Conservation (phyloP, 2,329 filamentous ascomycete genomes). For the Aspergillus sp. region DNA sequence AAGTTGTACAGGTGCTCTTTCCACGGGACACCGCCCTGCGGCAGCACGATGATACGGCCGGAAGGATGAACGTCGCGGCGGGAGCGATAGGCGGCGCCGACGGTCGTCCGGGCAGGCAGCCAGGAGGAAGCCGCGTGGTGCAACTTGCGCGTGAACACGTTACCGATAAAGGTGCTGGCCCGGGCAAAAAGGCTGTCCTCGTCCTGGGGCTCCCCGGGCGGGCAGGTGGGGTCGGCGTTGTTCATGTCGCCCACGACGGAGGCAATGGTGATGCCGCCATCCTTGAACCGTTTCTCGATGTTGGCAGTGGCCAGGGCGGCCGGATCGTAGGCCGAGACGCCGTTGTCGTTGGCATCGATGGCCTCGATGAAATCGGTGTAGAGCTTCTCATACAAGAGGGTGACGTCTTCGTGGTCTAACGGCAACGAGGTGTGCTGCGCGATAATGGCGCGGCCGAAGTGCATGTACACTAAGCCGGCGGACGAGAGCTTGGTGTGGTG, state of each 20-base stretch:
- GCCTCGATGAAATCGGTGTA: slow-evolving; percentile 95
- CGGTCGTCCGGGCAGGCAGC: slow-evolving; percentile 81
- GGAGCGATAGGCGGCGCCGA: slow-evolving; percentile 71
- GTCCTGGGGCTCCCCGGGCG: slow-evolving; percentile 62
- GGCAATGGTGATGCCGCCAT: slow-evolving; percentile 79
- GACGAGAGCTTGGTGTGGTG: slow-evolving; percentile 87
- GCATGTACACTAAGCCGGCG: slow-evolving; percentile 91
- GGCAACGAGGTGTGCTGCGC: slow-evolving; percentile 61
- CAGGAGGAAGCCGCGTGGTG: slow-evolving; percentile 73
- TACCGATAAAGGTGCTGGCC: slow-evolving; percentile 81
- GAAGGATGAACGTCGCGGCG: slow-evolving; percentile 67
- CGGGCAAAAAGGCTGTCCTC: slow-evolving; percentile 79
- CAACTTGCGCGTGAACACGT: slow-evolving; percentile 80
- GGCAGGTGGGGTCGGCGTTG: slow-evolving; percentile 54
- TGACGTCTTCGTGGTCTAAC: slow-evolving; percentile 65
- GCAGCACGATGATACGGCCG: slow-evolving; percentile 79
- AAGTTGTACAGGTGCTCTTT: slow-evolving; percentile 92
- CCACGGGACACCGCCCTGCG: slow-evolving; percentile 79
- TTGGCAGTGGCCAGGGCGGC: slow-evolving; percentile 66
- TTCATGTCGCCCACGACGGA: slow-evolving; percentile 81
- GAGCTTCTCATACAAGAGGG: slow-evolving; percentile 79
- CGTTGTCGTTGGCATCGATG: slow-evolving; percentile 97
- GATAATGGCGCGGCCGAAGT: slow-evolving; percentile 86
- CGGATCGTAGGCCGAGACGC: slow-evolving; percentile 78
- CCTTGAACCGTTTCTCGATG: slow-evolving; percentile 77